Percentiles rank a stretch among this genome's conserved stretches.
These are phyloP conservation scores for Rugonectria rugulosa DNA, from an alignment of 2,329 filamentous ascomycete species.

Conservation along the genomic window DNA sequence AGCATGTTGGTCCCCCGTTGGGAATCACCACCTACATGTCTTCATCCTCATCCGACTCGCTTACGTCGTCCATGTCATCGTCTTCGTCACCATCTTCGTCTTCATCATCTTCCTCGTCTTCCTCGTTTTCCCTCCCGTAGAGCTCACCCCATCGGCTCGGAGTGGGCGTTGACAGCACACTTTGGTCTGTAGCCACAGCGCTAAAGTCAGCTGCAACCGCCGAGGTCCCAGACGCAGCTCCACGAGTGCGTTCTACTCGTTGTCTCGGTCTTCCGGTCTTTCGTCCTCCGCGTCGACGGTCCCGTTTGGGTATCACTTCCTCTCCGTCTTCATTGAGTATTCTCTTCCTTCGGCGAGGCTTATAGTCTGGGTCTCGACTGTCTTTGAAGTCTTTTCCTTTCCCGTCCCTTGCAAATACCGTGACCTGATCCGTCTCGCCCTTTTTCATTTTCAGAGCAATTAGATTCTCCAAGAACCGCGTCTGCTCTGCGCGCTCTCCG, in stretches of 20 bases:
- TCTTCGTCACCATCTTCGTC: constrained; percentile 40
- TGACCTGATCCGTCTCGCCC: constrained; percentile 72
- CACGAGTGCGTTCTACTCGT: constrained; percentile 26
- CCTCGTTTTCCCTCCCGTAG: constrained; percentile 27
- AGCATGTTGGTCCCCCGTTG: neutral
- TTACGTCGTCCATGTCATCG: constrained; percentile 33
- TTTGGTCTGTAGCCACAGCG: constrained; percentile 20
- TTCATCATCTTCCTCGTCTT: constrained; percentile 36
- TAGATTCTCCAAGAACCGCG: constrained; percentile 70
- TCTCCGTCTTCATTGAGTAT: constrained; percentile 38
- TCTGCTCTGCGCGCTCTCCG: constrained; percentile 57
- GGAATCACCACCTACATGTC: constrained; percentile 38
- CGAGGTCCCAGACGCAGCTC: constrained; percentile 8
- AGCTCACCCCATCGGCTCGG: constrained; percentile 47
- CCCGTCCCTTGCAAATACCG: constrained; percentile 60
- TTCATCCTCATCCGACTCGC: constrained; percentile 38
- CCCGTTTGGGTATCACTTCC: constrained; percentile 32
- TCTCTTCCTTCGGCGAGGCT: constrained; percentile 41
- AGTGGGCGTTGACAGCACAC: constrained; percentile 44
- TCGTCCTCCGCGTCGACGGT: constrained; percentile 26
- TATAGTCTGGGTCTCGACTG: constrained; percentile 50
- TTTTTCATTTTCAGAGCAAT: constrained; percentile 69
- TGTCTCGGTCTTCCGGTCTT: constrained; percentile 33
- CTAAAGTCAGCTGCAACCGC: constrained; percentile 21
- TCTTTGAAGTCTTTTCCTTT: constrained; percentile 52